These are phyloP conservation scores for Davidsoniella australis DNA, from an alignment of 2,329 filamentous ascomycete species.

Conservation along the genomic window DNA sequence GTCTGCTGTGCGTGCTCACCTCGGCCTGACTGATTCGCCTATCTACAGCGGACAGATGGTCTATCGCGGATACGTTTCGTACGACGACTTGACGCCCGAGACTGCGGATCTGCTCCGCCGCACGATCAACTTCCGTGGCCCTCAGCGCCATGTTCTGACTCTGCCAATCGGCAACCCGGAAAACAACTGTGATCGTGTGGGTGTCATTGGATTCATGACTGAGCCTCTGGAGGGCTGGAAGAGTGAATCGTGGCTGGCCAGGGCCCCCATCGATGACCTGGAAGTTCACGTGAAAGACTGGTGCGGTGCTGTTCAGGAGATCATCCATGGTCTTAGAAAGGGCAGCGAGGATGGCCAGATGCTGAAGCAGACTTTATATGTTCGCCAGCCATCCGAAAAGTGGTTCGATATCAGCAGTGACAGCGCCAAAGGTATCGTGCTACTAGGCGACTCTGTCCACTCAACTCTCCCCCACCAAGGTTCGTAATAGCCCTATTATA, in stretches of 20 bases:
- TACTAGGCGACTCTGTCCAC: slow-evolving; percentile 20
- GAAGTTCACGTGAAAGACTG: slow-evolving; percentile 20
- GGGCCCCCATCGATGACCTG: slow-evolving; percentile 17
- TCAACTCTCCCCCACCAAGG: slow-evolving; percentile 21
- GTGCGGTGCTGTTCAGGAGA: slow-evolving; percentile 20
- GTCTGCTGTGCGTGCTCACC: slow-evolving; percentile 26
- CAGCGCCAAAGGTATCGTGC: slow-evolving; percentile 16
- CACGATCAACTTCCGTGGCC: slow-evolving; percentile 20
- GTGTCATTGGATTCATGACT: slow-evolving; percentile 22
- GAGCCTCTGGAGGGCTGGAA: slow-evolving; percentile 21
- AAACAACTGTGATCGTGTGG: slow-evolving; percentile 18
- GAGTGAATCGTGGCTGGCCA: slow-evolving; percentile 21
- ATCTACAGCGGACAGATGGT: slow-evolving; percentile 22
- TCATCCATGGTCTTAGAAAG: slow-evolving; percentile 19
- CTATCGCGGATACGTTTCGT: slow-evolving; percentile 21
- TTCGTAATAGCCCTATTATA: background rate
- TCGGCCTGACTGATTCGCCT: slow-evolving; percentile 1
- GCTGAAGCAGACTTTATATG: slow-evolving; percentile 21
- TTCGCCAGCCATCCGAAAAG: slow-evolving; percentile 19
- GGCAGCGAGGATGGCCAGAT: slow-evolving; percentile 18
- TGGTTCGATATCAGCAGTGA: slow-evolving; percentile 17
- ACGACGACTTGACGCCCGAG: slow-evolving; percentile 18
- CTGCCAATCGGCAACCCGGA: slow-evolving; percentile 22
- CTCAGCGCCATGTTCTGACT: slow-evolving; percentile 19
- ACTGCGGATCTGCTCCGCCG: slow-evolving; percentile 19